Percentiles rank a stretch among this genome's conserved stretches.
Conservation (phyloP, 208 protist species). For the Crithidia expoeki region DNA sequence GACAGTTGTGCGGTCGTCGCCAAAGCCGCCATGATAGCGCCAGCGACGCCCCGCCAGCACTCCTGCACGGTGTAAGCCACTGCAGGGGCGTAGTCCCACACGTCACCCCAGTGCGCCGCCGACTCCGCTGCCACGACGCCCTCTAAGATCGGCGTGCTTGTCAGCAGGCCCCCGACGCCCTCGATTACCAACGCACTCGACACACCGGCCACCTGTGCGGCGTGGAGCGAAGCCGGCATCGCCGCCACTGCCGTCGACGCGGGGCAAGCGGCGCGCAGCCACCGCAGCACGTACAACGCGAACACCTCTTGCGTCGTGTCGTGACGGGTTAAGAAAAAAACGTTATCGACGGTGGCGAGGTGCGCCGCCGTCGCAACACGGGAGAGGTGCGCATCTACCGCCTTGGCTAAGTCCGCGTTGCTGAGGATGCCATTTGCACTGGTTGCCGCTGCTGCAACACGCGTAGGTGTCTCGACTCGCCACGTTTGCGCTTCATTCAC, state of each 20-base stretch:
- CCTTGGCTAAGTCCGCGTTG: background rate
- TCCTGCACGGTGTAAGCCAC: background rate
- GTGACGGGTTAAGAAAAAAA: background rate
- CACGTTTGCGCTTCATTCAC: background rate
- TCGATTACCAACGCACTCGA: slow-evolving; percentile 20
- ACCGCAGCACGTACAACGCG: slow-evolving; percentile 20
- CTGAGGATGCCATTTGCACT: background rate
- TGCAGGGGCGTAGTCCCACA: background rate
- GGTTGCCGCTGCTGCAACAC: background rate
- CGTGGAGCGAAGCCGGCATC: slow-evolving; percentile 11
- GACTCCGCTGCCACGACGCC: slow-evolving; percentile 8
- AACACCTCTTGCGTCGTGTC: background rate
- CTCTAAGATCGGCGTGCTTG: slow-evolving; percentile 11
- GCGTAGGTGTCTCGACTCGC: background rate
- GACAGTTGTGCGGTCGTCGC: background rate
- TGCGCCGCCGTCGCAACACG: background rate
- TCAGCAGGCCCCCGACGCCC: slow-evolving; percentile 2
- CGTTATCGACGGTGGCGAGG: background rate
- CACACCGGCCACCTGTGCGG: background rate
- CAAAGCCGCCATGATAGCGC: background rate
- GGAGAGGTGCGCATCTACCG: slow-evolving; percentile 1
- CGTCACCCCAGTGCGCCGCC: slow-evolving; percentile 11
- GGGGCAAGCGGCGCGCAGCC: slow-evolving; percentile 3
- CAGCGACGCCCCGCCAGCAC: background rate
- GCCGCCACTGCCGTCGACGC: background rate